These are phyloP conservation scores for Pezicula carpinea DNA, from an alignment of 2,329 filamentous ascomycete genomes.

Conservation along the genomic window DNA sequence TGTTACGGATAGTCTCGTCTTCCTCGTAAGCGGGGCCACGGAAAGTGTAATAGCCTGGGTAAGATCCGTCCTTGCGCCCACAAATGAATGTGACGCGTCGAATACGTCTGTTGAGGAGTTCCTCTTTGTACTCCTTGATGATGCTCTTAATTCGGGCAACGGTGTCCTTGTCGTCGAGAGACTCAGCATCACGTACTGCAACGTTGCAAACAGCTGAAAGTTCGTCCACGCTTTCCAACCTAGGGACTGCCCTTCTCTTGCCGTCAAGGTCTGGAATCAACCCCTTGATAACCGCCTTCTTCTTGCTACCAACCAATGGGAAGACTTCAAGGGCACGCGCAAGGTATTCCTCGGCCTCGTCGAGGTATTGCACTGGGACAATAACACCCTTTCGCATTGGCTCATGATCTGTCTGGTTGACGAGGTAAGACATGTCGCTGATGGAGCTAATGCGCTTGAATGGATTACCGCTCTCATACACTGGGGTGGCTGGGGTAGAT, in stretches of 20 bases:
- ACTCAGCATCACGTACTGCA: conserved; percentile 84
- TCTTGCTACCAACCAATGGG: conserved; percentile 51
- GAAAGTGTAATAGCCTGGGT: conserved; percentile 98
- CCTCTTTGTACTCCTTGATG: conserved; percentile 75
- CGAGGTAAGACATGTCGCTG: conserved; percentile 90
- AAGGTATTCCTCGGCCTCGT: conserved; percentile 87
- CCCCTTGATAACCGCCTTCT: conserved; percentile 49
- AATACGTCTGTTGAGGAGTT: conserved; percentile 75
- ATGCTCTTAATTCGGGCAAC: conserved; percentile 70
- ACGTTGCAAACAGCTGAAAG: conserved; percentile 90
- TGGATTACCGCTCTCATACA: conserved; percentile 50
- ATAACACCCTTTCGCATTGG: conserved; percentile 89
- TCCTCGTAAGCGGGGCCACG: conserved; percentile 84
- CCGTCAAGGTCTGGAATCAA: conserved; percentile 69
- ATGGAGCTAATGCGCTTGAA: conserved; percentile 90
- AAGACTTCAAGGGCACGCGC: conserved; percentile 80
- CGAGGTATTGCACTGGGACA: conserved; percentile 86
- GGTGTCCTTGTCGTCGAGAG: conserved; percentile 74
- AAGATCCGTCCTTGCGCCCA: conserved; percentile 87
- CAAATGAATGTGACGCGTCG: conserved; percentile 95
- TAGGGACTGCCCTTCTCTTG: conserved; percentile 58
- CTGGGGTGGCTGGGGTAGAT: conserved; percentile 75
- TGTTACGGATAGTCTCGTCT: conserved; percentile 95
- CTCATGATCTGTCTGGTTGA: conserved; percentile 68
- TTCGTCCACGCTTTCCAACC: conserved; percentile 63